Percentiles rank a stretch among this genome's conserved stretches.
These are phyloP conservation scores for Hawksworthiomyces lignivorus DNA, from an alignment of 2,329 filamentous ascomycete species.

Conservation along the genomic window DNA sequence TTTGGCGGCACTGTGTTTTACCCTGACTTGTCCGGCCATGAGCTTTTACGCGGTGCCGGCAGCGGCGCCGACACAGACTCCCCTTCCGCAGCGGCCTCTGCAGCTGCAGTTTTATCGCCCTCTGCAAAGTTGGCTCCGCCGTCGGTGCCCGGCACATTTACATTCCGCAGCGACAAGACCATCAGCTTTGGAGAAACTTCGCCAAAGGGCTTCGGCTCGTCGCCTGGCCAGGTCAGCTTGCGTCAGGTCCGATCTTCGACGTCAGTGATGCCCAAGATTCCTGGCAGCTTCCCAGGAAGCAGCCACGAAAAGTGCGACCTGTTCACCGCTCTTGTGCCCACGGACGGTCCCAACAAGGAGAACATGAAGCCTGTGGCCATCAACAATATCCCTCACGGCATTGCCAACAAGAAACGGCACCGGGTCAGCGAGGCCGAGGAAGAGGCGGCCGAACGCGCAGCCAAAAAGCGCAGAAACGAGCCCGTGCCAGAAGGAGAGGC, in stretches of 20 bases:
- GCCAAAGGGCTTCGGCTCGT: constrained; percentile 46
- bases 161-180: constrained; percentile 59
- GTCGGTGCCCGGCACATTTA: constrained; percentile 51
- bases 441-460: constrained; percentile 40
- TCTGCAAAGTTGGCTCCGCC: constrained; percentile 21
- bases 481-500: constrained; percentile 43
- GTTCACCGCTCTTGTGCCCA: constrained; percentile 11
- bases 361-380: constrained; percentile 38
- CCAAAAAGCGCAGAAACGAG: constrained; percentile 52
- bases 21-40: constrained; percentile 40
- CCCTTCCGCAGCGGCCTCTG: background rate
- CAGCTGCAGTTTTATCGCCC: background rate
- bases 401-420: constrained; percentile 58
- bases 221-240: constrained; percentile 51
- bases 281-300: constrained; percentile 44
- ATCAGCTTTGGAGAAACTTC: constrained; percentile 47
- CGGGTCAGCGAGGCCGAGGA: constrained; percentile 51
- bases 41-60: constrained; percentile 7
- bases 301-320: constrained; percentile 29
- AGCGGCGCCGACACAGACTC: background rate
- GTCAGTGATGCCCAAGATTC: constrained; percentile 22
- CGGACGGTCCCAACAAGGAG: constrained; percentile 43
- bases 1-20: constrained; percentile 35
- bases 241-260: constrained; percentile 51
- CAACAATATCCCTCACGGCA: constrained; percentile 50